These are phyloP conservation scores for Fusarium domesticum DNA, from an alignment of 2,329 filamentous ascomycete genomes.

Conservation along the genomic window DNA sequence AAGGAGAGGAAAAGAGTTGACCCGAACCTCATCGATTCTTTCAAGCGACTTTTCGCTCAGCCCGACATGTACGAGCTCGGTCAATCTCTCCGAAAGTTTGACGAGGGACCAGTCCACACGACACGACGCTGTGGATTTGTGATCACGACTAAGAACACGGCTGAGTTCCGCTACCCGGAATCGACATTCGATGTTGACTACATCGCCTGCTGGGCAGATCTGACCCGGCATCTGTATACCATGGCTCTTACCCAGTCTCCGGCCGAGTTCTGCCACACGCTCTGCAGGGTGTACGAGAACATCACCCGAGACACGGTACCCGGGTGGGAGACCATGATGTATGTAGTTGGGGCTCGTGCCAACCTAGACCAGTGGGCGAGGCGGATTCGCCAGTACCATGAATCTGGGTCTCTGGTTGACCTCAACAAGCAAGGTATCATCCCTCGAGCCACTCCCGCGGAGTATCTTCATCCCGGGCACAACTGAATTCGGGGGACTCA, in stretches of 20 bases:
- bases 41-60: constrained; percentile 21
- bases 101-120: constrained; percentile 22
- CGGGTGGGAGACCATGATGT: constrained; percentile 20
- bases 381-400: constrained; percentile 14
- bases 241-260: constrained; percentile 14
- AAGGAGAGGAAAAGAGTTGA: constrained; percentile 12
- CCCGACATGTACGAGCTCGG: constrained; percentile 8
- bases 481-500: no score
- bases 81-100: constrained; percentile 20
- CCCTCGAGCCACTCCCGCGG: not conserved
- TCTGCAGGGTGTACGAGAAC: constrained; percentile 24
- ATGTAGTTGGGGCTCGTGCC: constrained; percentile 15
- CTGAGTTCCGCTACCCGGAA: constrained; percentile 32
- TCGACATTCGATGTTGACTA: constrained; percentile 26
- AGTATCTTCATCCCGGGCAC: no score
- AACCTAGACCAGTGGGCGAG: constrained; percentile 11
- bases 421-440: constrained; percentile 22
- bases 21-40: constrained; percentile 4
- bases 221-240: constrained; percentile 24
- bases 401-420: constrained; percentile 15
- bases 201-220: constrained; percentile 24
- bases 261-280: constrained; percentile 13
- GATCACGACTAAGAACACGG: constrained; percentile 23
- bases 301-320: constrained; percentile 17
- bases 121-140: constrained; percentile 25